A percentile compares a stretch with the other conserved stretches of the same genome.
phyloP scores from a whole-genome alignment of 2,329 filamentous ascomycete genomes.

The Chrysoporthe austroafricana region DNA sequence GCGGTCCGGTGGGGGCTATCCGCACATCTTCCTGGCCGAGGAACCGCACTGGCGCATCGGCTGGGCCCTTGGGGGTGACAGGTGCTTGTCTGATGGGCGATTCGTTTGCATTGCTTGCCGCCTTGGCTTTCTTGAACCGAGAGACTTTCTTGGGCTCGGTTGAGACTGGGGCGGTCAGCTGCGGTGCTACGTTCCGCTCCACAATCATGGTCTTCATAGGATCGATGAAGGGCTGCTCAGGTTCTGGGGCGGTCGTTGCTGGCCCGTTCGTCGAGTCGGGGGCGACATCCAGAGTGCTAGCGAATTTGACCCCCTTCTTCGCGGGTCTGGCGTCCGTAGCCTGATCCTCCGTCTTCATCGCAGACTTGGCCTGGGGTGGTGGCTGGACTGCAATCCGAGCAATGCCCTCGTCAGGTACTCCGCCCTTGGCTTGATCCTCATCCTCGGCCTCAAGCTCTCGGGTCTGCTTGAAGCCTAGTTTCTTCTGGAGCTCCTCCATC shows the following conservation, averaged over 20 bases:
- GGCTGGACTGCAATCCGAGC: slow-evolving; percentile 58
- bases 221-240: slow-evolving; percentile 31
- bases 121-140: slow-evolving; percentile 53
- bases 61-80: slow-evolving; percentile 44
- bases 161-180: slow-evolving; percentile 18
- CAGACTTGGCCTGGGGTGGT: slow-evolving; percentile 38
- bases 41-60: slow-evolving; percentile 48
- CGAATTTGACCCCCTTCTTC: slow-evolving; percentile 82
- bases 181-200: slow-evolving; percentile 34
- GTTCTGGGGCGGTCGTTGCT: slow-evolving; percentile 33
- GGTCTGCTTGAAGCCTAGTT: slow-evolving; percentile 63
- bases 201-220: slow-evolving; percentile 33
- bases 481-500: slow-evolving; percentile 85
- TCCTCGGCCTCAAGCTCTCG: slow-evolving; percentile 43
- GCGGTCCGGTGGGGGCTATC: slow-evolving; percentile 53
- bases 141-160: slow-evolving; percentile 48
- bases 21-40: slow-evolving; percentile 38
- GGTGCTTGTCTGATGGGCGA: slow-evolving; percentile 13
- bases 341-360: slow-evolving; percentile 29
- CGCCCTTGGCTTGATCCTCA: slow-evolving; percentile 3
- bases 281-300: slow-evolving; percentile 73
- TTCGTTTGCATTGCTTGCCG: slow-evolving; percentile 30
- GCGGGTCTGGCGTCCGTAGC: slow-evolving; percentile 33
- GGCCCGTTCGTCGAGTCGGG: slow-evolving; percentile 39
- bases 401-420: slow-evolving; percentile 51